A percentile compares a stretch with the other conserved stretches of the same genome.
Evolutionary conservation across 768 basidiomycete genomes (phyloP).

Genomic region (Mycena indigotica): DNA sequence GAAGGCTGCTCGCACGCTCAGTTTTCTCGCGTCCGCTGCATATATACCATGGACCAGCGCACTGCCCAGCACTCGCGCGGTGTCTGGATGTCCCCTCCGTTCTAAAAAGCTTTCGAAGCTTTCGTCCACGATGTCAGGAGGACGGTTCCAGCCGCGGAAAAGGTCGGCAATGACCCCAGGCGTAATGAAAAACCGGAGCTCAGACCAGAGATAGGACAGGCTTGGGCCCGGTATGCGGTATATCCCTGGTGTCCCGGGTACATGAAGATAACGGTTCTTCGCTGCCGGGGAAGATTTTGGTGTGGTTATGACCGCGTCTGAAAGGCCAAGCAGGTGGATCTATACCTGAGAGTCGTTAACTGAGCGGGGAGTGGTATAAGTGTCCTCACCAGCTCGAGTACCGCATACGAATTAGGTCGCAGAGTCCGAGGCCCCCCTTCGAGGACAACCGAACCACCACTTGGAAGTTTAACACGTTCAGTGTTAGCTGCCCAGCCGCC

Average conservation of each 20-base stretch:
- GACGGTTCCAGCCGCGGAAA: conserved; percentile 49
- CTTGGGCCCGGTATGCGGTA: conserved; percentile 48
- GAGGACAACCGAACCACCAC: conserved; percentile 53
- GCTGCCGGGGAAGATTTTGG: conserved; percentile 72
- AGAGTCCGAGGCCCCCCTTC: conserved; percentile 90
- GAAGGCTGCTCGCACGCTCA: conserved; percentile 81
- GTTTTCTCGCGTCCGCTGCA: conserved; percentile 74
- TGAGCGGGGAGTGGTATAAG: background rate
- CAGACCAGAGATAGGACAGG: conserved; percentile 39
- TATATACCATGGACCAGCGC: conserved; percentile 93
- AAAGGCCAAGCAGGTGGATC: conserved; percentile 76
- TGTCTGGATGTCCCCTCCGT: conserved; percentile 68
- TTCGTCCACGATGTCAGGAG: conserved; percentile 60
- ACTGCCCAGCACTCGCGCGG: conserved; percentile 76
- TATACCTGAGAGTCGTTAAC: conserved; percentile 36
- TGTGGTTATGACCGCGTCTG: conserved; percentile 63
- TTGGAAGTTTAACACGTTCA: conserved; percentile 49
- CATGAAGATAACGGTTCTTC: conserved; percentile 71
- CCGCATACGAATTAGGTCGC: conserved; percentile 69
- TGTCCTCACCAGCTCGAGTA: conserved; percentile 75
- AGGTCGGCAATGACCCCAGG: conserved; percentile 61
- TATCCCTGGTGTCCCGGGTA: conserved; percentile 56
- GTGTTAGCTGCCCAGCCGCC: conserved; percentile 86
- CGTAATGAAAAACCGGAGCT: conserved; percentile 49
- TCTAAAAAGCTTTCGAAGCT: conserved; percentile 77